Evolutionary conservation across 202 grass and related monocot genomes (phyloP), one percentile per base, ranked within the genome.

Genomic region (Schoenoplectus tabernaemontani): DNA sequence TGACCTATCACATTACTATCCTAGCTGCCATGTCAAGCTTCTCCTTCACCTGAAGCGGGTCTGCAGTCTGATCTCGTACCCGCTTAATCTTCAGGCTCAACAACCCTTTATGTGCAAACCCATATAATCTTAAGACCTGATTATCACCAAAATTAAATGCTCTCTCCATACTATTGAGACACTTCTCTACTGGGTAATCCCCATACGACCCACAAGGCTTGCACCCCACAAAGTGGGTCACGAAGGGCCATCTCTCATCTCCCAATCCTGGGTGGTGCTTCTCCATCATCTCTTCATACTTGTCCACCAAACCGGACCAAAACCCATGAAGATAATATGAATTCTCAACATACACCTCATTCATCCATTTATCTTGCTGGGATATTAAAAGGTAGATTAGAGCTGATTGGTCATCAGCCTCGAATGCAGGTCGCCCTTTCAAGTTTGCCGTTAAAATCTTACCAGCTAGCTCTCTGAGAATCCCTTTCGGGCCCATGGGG

Each of bases 91-190:
- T 82, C 17, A 82, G 28, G 77, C 70, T 90, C 19, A 59, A 24
- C 38, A 90, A 60, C 50, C 60, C 84, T 80, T 60, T 77, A 67
- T 90, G 88, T 32, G 33, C 78, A 77, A 90, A 90, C 17, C 88
- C 82, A 54, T 90, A 87, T 34, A 87, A 65, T 78, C 71, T 57
- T 57, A 90, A 85, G 16, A 87, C 62, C 60, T 87, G 88, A 68
- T 90, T 90, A 77, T 84, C 84, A 7, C 84, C 88, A 71, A 90
- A 90, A 67, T 87, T 90, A 68, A 90, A 90, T 26, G 88, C 84
- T 17, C 84, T 80, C 81, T 90, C 88, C 82, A 90, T 87, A 65
- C 84, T 77, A 63, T 34, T 65, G 34, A 89, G 79, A 78, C 87
- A 89, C 38, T 59, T 65, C 80, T 89, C 87, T 54, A 75, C 46